These are phyloP conservation scores for Candida sp. DNA, from an alignment of 1,139 yeast species.

Conservation along the genomic window DNA sequence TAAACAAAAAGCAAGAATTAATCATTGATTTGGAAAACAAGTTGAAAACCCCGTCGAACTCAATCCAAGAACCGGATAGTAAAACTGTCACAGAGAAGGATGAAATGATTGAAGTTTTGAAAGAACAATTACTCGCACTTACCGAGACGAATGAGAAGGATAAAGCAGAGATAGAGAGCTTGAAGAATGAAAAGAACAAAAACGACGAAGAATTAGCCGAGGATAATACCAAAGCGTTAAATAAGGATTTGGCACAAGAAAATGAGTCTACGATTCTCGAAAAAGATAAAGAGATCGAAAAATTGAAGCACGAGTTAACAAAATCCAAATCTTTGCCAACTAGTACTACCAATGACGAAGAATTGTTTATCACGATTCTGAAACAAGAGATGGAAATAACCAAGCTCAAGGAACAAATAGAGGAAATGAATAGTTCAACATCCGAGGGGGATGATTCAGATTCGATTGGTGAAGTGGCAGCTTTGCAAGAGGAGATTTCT, in stretches of 20 bases:
- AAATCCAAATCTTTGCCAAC: background rate
- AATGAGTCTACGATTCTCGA: background rate
- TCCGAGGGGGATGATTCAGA: background rate
- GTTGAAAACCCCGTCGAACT: background rate
- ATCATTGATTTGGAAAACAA: background rate
- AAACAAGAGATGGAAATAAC: background rate
- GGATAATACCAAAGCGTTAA: too few relatives aligned
- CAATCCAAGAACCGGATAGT: background rate
- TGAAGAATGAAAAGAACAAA: too few relatives aligned
- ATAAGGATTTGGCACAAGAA: too few relatives aligned
- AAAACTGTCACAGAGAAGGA: background rate
- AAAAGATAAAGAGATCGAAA: background rate
- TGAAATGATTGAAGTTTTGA: background rate
- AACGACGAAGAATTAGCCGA: too few relatives aligned
- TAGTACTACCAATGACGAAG: background rate
- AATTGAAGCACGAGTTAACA: background rate
- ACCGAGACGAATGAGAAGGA: background rate
- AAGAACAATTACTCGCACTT: conserved; percentile 13
- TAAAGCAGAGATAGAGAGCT: background rate
- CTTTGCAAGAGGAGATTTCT: background rate
- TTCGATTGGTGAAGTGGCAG: background rate
- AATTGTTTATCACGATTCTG: background rate
- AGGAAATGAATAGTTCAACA: conserved; percentile 8
- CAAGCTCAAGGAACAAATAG: conserved; percentile 2
- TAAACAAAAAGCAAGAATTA: background rate